Percentiles rank a stretch among this genome's conserved stretches.
Evolutionary conservation across 495 filamentous ascomycete genomes (phyloP).

Genomic region (Podospora pseudoanserina): DNA sequence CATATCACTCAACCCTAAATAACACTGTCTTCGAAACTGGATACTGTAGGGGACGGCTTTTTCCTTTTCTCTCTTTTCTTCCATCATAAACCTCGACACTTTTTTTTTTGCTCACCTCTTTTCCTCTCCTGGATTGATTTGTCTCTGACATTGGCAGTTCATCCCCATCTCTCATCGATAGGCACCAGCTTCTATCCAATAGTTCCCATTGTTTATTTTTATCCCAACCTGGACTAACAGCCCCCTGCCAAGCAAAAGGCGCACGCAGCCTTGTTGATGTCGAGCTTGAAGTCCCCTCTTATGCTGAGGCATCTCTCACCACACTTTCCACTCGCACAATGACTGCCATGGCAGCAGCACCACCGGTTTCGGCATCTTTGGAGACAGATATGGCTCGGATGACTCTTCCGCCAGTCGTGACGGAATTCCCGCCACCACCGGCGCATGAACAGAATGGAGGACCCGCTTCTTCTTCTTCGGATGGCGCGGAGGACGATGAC

Average conservation of each 20-base stretch:
- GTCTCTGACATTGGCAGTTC: background rate
- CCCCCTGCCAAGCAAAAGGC: slow-evolving; percentile 7
- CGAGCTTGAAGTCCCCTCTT: background rate
- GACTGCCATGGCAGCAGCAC: background rate
- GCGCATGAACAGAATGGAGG: slow-evolving; percentile 2
- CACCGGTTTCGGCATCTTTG: background rate
- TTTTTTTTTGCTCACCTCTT: background rate
- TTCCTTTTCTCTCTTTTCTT: background rate
- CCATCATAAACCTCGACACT: background rate
- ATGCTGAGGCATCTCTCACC: background rate
- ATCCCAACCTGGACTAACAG: background rate
- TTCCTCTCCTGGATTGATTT: background rate
- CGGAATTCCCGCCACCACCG: background rate
- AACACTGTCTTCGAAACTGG: slow-evolving; percentile 2
- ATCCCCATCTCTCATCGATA: background rate
- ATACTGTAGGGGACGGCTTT: background rate
- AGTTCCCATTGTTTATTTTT: slow-evolving; percentile 5
- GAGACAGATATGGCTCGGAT: slow-evolving; percentile 1
- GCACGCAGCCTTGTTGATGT: slow-evolving; percentile 10
- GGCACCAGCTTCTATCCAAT: background rate
- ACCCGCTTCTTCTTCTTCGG: slow-evolving; percentile 27
- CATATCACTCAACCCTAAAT: slow-evolving; percentile 9
- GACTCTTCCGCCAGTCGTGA: background rate
- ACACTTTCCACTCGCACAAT: background rate
- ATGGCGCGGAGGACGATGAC: slow-evolving; percentile 31